A percentile compares a stretch with the other conserved stretches of the same genome.
These are phyloP conservation scores for Microthyrium microscopicum DNA, from an alignment of 2,329 filamentous ascomycete species.

Conservation along the genomic window DNA sequence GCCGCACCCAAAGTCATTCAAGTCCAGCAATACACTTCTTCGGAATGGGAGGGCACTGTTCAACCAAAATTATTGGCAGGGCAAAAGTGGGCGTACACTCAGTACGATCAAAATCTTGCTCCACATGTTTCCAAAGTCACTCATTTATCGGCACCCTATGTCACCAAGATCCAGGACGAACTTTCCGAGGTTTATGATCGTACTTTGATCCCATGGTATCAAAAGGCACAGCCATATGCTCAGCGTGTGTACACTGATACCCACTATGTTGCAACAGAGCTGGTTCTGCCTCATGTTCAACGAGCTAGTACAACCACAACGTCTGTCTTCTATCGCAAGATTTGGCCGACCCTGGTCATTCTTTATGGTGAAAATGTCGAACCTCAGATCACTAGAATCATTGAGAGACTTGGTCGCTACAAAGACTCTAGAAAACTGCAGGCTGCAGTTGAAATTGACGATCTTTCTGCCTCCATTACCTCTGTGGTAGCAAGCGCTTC, in stretches of 20 bases:
- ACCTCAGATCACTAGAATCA: slow-evolving; percentile 84
- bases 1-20: slow-evolving; percentile 57
- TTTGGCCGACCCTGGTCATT: slow-evolving; percentile 67
- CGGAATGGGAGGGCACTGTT: slow-evolving; percentile 64
- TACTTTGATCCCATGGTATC: slow-evolving; percentile 59
- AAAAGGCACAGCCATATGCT: slow-evolving; percentile 56
- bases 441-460: slow-evolving; percentile 31
- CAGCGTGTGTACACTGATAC: slow-evolving; percentile 49
- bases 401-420: slow-evolving; percentile 70
- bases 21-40: slow-evolving; percentile 46
- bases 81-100: slow-evolving; percentile 40
- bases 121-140: slow-evolving; percentile 54
- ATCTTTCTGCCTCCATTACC: slow-evolving; percentile 26
- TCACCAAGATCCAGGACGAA: slow-evolving; percentile 45
- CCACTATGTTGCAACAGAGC: slow-evolving; percentile 49
- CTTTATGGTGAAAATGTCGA: slow-evolving; percentile 87
- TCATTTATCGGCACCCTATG: slow-evolving; percentile 51
- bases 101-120: slow-evolving; percentile 56
- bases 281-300: slow-evolving; percentile 53
- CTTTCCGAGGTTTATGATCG: slow-evolving; percentile 53
- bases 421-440: slow-evolving; percentile 47
- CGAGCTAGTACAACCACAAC: slow-evolving; percentile 55
- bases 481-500: background rate
- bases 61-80: slow-evolving; percentile 57
- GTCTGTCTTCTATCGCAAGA: slow-evolving; percentile 53